phyloP scores from a whole-genome alignment of 768 basidiomycete genomes.

The Mycena metata region DNA sequence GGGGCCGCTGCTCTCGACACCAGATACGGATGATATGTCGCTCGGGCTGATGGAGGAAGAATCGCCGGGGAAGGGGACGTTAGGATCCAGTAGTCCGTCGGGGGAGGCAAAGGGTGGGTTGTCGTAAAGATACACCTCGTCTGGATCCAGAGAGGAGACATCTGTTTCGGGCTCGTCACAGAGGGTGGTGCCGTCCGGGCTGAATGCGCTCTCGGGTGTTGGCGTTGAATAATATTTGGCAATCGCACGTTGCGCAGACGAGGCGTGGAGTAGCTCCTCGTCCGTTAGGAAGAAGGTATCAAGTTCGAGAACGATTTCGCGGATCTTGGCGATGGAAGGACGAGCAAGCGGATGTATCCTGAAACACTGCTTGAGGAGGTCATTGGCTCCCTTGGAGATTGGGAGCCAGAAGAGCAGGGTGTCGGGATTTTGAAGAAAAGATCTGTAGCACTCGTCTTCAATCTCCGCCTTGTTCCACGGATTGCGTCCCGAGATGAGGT shows the following conservation, averaged over 20 bases:
- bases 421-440: constrained; percentile 72
- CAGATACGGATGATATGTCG: constrained; percentile 28
- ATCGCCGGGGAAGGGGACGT: constrained; percentile 25
- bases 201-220: constrained; percentile 16
- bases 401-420: constrained; percentile 79
- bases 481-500: constrained; percentile 82
- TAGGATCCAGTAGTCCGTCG: constrained; percentile 40
- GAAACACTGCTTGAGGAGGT: constrained; percentile 80
- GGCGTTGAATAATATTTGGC: constrained; percentile 41
- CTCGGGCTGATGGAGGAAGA: constrained; percentile 37
- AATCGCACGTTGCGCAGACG: constrained; percentile 34
- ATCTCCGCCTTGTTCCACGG: constrained; percentile 82
- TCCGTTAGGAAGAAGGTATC: constrained; percentile 74
- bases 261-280: constrained; percentile 55
- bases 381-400: constrained; percentile 76
- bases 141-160: constrained; percentile 45
- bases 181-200: constrained; percentile 19
- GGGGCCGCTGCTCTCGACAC: constrained; percentile 42
- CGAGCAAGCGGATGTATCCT: constrained; percentile 71
- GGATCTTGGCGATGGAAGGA: constrained; percentile 73
- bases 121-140: constrained; percentile 54
- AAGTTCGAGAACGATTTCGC: constrained; percentile 65
- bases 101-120: constrained; percentile 46
- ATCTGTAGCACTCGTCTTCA: constrained; percentile 75
- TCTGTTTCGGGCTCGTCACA: constrained; percentile 22